Conservation (phyloP, 2,329 filamentous ascomycete species). For the Huntiella abstrusa region DNA sequence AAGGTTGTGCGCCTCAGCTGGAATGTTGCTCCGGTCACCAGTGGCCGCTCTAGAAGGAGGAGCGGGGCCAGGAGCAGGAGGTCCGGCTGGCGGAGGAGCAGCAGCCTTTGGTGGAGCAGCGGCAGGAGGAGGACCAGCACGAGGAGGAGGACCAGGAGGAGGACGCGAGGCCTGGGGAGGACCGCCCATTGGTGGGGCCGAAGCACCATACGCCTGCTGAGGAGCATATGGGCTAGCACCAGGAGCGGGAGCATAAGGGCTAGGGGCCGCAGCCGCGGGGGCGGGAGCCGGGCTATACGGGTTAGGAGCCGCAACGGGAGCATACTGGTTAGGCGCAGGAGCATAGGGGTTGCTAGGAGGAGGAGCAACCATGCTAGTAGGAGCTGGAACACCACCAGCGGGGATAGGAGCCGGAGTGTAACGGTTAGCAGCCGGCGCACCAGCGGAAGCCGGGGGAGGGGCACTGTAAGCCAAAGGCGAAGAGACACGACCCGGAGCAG, state of each 20-base stretch:
- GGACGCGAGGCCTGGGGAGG: conserved; percentile 23
- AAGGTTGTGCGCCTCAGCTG: conserved; percentile 53
- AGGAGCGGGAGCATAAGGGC: conserved; percentile 4
- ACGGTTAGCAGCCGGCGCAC: conserved; percentile 40
- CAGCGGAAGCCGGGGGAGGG: conserved; percentile 43
- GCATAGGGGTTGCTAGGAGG: conserved; percentile 25
- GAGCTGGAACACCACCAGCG: conserved; percentile 21
- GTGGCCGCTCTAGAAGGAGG: conserved; percentile 31
- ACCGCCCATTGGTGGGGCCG: conserved; percentile 25
- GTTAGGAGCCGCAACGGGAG: conserved; percentile 24
- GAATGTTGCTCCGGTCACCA: conserved; percentile 77
- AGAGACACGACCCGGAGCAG: conserved; percentile 35
- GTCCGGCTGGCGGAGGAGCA: conserved; percentile 7
- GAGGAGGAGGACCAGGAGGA: conserved; percentile 13
- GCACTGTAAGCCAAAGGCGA: conserved; percentile 63
- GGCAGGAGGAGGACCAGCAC: conserved; percentile 12
- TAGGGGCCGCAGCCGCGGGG: conserved; percentile 13
- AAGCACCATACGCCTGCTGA: conserved; percentile 17
- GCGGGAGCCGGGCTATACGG: conserved; percentile 24
- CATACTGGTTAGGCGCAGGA: conserved; percentile 26
- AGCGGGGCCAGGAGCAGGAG: conserved; percentile 23
- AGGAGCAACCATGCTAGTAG: conserved; percentile 21
- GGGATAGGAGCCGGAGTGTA: conserved; percentile 27
- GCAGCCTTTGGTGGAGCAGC: conserved; percentile 16
- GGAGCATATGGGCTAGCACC: conserved; percentile 25